Evolutionary conservation across 345 rosid species (phyloP).

Genomic region (Fremontodendron californicum): DNA sequence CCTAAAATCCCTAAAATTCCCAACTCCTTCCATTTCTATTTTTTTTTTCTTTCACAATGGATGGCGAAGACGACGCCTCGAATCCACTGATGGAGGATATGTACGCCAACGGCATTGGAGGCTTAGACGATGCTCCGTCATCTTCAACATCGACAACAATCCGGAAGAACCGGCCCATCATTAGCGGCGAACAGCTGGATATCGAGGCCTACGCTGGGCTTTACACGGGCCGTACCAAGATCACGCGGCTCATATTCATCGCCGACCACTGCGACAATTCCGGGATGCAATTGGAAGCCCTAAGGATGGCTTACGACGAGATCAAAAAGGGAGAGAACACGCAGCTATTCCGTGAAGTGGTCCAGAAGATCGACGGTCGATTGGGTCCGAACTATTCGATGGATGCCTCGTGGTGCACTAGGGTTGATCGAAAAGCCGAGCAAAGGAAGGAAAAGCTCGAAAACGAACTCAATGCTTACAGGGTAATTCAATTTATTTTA

Average conservation of each 20-base stretch:
- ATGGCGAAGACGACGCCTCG: conserved; percentile 56
- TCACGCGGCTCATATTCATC: conserved; percentile 75
- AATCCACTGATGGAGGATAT: conserved; percentile 51
- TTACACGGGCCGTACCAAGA: conserved; percentile 84
- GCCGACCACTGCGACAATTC: conserved; percentile 66
- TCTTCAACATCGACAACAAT: conserved; percentile 18
- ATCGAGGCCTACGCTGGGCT: conserved; percentile 90
- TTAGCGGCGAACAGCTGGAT: conserved; percentile 87
- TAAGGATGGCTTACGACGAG: conserved; percentile 93
- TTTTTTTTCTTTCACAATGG: conserved; percentile 4
- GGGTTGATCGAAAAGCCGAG: conserved; percentile 72
- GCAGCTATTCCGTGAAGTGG: conserved; percentile 73
- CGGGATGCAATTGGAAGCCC: conserved; percentile 73
- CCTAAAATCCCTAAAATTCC: not conserved
- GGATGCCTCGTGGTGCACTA: conserved; percentile 74
- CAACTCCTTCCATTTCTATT: not conserved
- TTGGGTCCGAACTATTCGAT: conserved; percentile 58
- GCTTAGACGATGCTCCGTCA: conserved; percentile 4
- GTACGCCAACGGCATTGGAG: conserved; percentile 64
- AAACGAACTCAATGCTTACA: conserved; percentile 87
- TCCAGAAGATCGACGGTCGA: conserved; percentile 59
- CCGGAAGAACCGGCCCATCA: conserved; percentile 50
- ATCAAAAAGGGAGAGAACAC: conserved; percentile 95
- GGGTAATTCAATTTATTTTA: conserved; percentile 38
- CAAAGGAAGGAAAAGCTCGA: conserved; percentile 86